These are phyloP conservation scores for Fusarium pseudoanthophilum DNA, from an alignment of 2,329 filamentous ascomycete genomes.

Conservation along the genomic window DNA sequence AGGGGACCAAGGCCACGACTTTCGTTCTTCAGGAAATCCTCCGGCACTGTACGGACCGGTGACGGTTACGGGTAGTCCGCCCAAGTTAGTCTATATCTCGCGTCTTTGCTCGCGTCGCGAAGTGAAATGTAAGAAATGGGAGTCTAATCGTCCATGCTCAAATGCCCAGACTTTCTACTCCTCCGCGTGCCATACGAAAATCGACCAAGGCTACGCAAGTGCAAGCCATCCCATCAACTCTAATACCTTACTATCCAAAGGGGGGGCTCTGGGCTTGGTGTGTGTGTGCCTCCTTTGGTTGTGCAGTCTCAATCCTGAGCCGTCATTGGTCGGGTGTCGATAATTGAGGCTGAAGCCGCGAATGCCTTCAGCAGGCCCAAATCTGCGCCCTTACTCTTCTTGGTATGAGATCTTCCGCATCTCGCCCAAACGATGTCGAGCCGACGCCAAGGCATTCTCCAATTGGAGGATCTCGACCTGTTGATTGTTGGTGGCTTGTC, in stretches of 20 bases:
- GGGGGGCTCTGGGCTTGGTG: not conserved
- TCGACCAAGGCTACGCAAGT: constrained; percentile 8
- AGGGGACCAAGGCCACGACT: not conserved
- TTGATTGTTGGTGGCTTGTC: constrained; percentile 53
- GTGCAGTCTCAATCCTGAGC: not conserved
- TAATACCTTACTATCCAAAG: constrained; percentile 2
- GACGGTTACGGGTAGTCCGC: constrained; percentile 7
- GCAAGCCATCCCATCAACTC: constrained; percentile 15
- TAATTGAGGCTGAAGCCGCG: constrained; percentile 7
- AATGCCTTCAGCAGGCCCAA: constrained; percentile 8
- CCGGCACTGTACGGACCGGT: not conserved
- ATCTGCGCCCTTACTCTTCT: constrained; percentile 66
- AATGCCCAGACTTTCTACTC: not conserved
- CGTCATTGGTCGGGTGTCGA: not conserved
- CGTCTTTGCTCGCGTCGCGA: constrained; percentile 5
- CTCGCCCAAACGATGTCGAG: constrained; percentile 87
- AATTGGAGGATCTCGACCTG: constrained; percentile 97
- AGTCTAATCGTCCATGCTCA: not conserved
- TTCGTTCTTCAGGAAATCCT: not conserved
- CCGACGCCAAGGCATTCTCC: constrained; percentile 84
- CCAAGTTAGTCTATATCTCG: not conserved
- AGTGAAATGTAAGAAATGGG: not conserved
- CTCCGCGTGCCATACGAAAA: not conserved
- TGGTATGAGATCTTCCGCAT: constrained; percentile 98
- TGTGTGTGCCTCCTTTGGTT: not conserved